These are phyloP conservation scores for Planoprotostelium fungivorum DNA, from an alignment of 78 protist species.

Conservation along the genomic window DNA sequence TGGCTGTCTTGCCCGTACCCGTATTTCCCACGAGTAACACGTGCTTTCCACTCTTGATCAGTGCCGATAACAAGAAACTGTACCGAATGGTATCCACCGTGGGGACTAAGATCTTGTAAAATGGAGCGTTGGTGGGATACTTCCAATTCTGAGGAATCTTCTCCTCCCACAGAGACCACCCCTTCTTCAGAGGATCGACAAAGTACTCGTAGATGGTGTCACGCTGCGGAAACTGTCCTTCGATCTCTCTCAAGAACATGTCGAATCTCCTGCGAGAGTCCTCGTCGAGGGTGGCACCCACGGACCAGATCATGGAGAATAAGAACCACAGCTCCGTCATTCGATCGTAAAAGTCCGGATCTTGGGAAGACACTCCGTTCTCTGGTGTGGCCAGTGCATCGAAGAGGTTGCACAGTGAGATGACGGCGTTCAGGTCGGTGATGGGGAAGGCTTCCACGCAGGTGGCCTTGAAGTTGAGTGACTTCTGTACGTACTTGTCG, in stretches of 20 bases:
- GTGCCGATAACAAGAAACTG: slow-evolving; percentile 75
- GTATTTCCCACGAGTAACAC: slow-evolving; percentile 97
- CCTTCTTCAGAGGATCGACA: slow-evolving; percentile 62
- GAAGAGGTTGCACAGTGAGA: slow-evolving; percentile 58
- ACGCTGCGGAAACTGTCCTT: slow-evolving; percentile 37
- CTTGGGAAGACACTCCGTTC: slow-evolving; percentile 32
- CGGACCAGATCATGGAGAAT: slow-evolving; percentile 85
- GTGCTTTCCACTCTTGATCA: slow-evolving; percentile 83
- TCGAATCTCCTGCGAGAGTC: background rate
- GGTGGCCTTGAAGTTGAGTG: background rate
- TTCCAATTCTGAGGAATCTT: slow-evolving; percentile 70
- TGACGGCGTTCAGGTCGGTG: slow-evolving; percentile 38
- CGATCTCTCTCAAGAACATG: slow-evolving; percentile 14
- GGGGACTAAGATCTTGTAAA: slow-evolving; percentile 89
- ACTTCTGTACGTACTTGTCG: slow-evolving; percentile 32
- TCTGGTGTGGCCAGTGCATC: slow-evolving; percentile 59
- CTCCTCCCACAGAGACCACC: slow-evolving; percentile 84
- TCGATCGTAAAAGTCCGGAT: slow-evolving; percentile 13
- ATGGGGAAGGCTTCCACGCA: slow-evolving; percentile 3
- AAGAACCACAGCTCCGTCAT: slow-evolving; percentile 58
- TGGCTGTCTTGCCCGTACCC: slow-evolving; percentile 96
- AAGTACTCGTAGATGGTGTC: slow-evolving; percentile 68
- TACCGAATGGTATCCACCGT: slow-evolving; percentile 97
- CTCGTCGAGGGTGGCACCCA: slow-evolving; percentile 73
- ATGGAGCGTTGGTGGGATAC: slow-evolving; percentile 61